Base-by-base conservation (phyloP, 352 stramenopile genomes). In the Globisporangium spiculum region DNA sequence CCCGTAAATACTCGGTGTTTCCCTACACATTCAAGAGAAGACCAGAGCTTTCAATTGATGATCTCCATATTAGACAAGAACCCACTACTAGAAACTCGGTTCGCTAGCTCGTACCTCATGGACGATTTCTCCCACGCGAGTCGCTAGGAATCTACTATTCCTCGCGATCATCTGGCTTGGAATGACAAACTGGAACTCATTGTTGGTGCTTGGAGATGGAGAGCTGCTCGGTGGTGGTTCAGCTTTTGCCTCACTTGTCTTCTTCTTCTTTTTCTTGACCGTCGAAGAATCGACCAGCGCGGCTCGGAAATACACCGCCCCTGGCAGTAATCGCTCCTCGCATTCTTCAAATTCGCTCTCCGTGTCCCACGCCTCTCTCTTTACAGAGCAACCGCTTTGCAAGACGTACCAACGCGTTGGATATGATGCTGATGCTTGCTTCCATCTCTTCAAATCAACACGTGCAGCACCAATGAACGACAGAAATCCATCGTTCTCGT, bases 1-100 rank as follows among this genome's bases (percentile, higher is more conserved):
- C 69, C 32, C 73, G 66, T 16, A 90, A 62, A 6, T 48, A 30
- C 38, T 56, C 66, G 0, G 56, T 60, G 75, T 62, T 34, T 73
- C 70, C 1, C 72, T 76, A 53, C 69, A 59, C 41, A 50, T 5
- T n/a, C 41, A 50, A 50, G 41, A 20, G 10, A n/a, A 34, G 12
- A 20, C 18, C 4, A 27, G 3, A 36, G 16, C 22, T 16, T 32
- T 8, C 46, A 50, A 14, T 5, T 22, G 1, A n/a, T 44, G 30
- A 32, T 32, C 27, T 18, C 34, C 22, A 56, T 4, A 8, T 20
- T 9, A 44, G 36, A 41, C 10, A 12, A 12, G 14, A 10, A 44
- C 10, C 54, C 59, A 44, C 7, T 26, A 7, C n/a, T 16, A 60
- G 26, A 41, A 48, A 58, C 26, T 32, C 12, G 36, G 18, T 8